These are phyloP conservation scores for Hypoxylon sp. DNA, from an alignment of 2,329 filamentous ascomycete species.

Conservation along the genomic window DNA sequence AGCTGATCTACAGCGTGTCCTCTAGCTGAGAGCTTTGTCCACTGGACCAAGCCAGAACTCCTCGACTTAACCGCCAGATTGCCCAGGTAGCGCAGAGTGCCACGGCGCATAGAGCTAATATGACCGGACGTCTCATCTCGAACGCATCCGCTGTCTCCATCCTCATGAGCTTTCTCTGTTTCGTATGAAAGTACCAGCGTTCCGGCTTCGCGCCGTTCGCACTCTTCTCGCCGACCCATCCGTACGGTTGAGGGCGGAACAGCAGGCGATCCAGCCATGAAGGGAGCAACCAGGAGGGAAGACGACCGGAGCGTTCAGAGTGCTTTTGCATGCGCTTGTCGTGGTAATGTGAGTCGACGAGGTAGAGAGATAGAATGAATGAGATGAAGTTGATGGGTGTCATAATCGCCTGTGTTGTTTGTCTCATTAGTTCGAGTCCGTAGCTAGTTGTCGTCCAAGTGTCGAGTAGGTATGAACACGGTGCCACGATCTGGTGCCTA, in stretches of 20 bases:
- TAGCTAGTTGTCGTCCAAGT: neutral
- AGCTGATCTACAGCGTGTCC: neutral
- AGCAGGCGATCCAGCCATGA: conserved; percentile 57
- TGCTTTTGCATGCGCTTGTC: conserved; percentile 59
- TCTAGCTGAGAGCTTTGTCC: conserved; percentile 3
- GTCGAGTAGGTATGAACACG: too few relatives aligned
- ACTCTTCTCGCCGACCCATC: conserved; percentile 44
- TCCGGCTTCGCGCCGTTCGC: conserved; percentile 35
- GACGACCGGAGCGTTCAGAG: conserved; percentile 34
- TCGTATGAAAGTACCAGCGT: conserved; percentile 64
- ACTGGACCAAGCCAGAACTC: conserved; percentile 14
- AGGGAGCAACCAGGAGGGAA: conserved; percentile 46
- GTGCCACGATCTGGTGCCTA: neutral
- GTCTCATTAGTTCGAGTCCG: conserved; percentile 13
- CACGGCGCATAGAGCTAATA: conserved; percentile 60
- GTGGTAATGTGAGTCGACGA: conserved; percentile 70
- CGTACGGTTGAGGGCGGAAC: conserved; percentile 56
- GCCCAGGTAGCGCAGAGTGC: conserved; percentile 49
- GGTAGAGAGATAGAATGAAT: conserved; percentile 72
- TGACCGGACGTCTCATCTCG: conserved; percentile 66
- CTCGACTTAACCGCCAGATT: conserved; percentile 41
- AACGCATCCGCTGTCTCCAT: conserved; percentile 74
- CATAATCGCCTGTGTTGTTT: conserved; percentile 59
- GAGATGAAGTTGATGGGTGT: conserved; percentile 73
- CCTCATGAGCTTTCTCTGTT: conserved; percentile 70